Evolutionary conservation across 768 basidiomycete species (phyloP).

Genomic region (Auricularia sp.): DNA sequence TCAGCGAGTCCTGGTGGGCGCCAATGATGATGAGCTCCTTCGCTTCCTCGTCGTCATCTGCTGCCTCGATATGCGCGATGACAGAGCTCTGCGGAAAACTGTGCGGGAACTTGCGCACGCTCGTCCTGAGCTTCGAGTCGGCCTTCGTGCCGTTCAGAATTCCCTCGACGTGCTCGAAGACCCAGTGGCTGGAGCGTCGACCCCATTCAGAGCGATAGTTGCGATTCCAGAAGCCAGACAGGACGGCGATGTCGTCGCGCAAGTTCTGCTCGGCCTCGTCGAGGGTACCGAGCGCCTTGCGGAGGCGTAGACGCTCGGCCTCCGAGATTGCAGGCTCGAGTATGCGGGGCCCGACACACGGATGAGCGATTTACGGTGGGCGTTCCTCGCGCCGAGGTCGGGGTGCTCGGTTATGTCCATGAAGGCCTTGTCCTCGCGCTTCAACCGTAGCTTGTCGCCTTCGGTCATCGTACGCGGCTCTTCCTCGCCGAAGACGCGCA

Average conservation of each 20-base stretch:
- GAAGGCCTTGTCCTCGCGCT: not conserved
- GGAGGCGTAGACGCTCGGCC: not conserved
- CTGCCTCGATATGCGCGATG: constrained; percentile 20
- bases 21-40: constrained; percentile 10
- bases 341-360: not conserved
- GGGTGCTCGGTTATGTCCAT: not conserved
- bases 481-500: not conserved
- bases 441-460: not conserved
- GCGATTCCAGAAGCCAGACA: not conserved
- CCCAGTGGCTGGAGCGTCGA: not conserved
- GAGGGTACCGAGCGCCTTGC: not conserved
- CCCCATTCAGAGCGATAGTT: not conserved
- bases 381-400: not conserved
- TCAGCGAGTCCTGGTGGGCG: constrained; percentile 14
- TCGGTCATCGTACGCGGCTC: not conserved
- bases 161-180: not conserved
- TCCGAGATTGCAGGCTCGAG: not conserved
- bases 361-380: not conserved
- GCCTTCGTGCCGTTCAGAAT: not conserved
- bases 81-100: constrained; percentile 14
- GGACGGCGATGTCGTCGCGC: not conserved
- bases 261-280: not conserved
- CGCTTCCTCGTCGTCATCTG: not conserved
- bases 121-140: not conserved
- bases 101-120: constrained; percentile 16